Conservation (phyloP, 1,284 basidiomycete genomes). For the Pterulicium gracile region DNA sequence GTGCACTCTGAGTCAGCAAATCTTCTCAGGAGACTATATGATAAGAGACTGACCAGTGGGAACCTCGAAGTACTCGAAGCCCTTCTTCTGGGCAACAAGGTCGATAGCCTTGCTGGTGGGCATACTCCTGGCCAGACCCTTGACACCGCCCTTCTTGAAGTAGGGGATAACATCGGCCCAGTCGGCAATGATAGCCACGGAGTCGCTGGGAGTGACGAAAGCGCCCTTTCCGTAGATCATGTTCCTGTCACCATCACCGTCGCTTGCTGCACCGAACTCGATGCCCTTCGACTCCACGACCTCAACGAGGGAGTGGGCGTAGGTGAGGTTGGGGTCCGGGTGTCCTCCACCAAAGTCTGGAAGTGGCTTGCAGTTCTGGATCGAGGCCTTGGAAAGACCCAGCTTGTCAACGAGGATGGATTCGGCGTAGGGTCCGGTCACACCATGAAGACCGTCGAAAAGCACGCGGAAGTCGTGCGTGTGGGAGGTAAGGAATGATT, state of each 20-base stretch:
- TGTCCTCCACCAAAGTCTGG: slow-evolving; percentile 97
- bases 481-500: slow-evolving; percentile 73
- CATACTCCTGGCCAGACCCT: slow-evolving; percentile 95
- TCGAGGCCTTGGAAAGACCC: slow-evolving; percentile 68
- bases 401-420: slow-evolving; percentile 84
- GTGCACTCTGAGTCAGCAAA: slow-evolving; percentile 5
- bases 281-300: slow-evolving; percentile 84
- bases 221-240: slow-evolving; percentile 99
- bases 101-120: slow-evolving; percentile 97
- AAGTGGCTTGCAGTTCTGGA: slow-evolving; percentile 87
- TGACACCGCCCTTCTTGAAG: slow-evolving; percentile 85
- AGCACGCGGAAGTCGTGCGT: slow-evolving; percentile 73
- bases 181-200: slow-evolving; percentile 97
- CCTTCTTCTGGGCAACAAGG: slow-evolving; percentile 90
- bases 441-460: slow-evolving; percentile 94
- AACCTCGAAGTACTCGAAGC: slow-evolving; percentile 92
- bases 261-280: slow-evolving; percentile 91
- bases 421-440: slow-evolving; percentile 93
- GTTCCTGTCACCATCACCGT: slow-evolving; percentile 97
- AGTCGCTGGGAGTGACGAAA: slow-evolving; percentile 96
- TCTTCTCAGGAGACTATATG: slow-evolving; percentile 5
- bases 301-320: slow-evolving; percentile 91
- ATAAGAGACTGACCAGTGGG: slow-evolving; percentile 66
- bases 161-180: slow-evolving; percentile 96
- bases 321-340: slow-evolving; percentile 97